Base-by-base conservation (phyloP, 192 early-diverging fungal genomes). In the Endogone sp. region DNA sequence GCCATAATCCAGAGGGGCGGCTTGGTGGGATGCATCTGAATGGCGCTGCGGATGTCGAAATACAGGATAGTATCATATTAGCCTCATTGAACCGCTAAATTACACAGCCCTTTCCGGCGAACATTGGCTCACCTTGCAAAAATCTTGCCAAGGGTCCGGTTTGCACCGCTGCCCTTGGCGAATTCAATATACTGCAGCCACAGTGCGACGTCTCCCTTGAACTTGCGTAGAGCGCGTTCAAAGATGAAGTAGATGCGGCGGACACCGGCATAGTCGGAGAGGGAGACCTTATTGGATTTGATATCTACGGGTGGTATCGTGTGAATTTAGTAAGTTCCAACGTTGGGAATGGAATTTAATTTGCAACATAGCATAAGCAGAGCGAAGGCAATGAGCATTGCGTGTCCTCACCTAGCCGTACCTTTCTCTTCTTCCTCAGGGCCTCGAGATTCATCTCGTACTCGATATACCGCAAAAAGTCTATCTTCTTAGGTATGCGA, bases 171-270 rank as follows among this genome's bases (percentile, higher is more conserved):
- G 11, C 63, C 75, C 71, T 86, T 87, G 20, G 90, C 85, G 84
- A 89, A 95, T 24, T 91, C 92, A 74, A 98, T 89, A 73, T 94
- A 99, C 79, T 96, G 94, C 55, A 92, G 61, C 97, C 97, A 99
- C 70, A 99, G 71, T 27, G 74, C 71, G 21, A 91, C 69, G 68
- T 96, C 94, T 25, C 91, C 90, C 3, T 80, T 71, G 72, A 95
- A 97, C 69, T 91, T 89, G 24, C 75, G 85, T 22, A 96, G 76
- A 26, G 89, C 84, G 30, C 93, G 85, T 65, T 90, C 85, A 75
- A 91, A 99, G 26, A 99, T 80, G 59, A 81, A 78, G 67, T 91
- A 89, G 63, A 98, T 90, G 2, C 95, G 84, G 55, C 85, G 79
- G 4, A 76, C 75, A 31, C 93, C 89, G 32, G 90, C 86, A 74